Evolutionary conservation across 768 basidiomycete species (phyloP), one percentile per base, ranked within the genome.

Genomic region (Artomyces pyxidatus): DNA sequence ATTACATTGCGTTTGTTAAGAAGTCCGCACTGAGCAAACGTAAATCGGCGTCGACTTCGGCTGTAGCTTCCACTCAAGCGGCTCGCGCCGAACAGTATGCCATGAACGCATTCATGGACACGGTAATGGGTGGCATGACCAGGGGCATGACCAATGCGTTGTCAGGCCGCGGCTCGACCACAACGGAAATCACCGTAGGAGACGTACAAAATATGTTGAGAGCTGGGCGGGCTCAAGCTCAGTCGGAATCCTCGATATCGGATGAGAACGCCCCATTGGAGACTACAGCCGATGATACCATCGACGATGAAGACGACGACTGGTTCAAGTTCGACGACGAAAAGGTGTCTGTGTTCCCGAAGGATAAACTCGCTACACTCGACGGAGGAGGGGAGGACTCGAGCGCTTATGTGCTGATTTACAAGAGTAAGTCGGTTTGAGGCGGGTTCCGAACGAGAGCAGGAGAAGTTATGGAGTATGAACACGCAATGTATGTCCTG

Each of bases 251-350:
- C 29, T n/a, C 28, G 11, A n/a, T n/a, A n/a, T n/a, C n/a, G n/a
- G n/a, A n/a, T n/a, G n/a, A n/a, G n/a, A n/a, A n/a, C n/a, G 54
- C 30, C 11, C 25, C 45, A 5, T 17, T 35, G 32, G 57, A 43
- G 35, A n/a, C n/a, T n/a, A n/a, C n/a, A 42, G 45, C 21, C 44
- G 35, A 14, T 40, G 45, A 30, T 29, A 48, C 55, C 7, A 42
- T 56, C 30, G 61, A 77, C 35, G 80, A 83, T 42, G 80, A 81
- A 39, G 82, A 89, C 42, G 84, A 87, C 53, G 85, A 86, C 61
- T 88, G 95, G 95, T 89, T 86, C 71, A 95, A 94, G 68, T 97
- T 94, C 60, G 95, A 97, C 59, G 93, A 97, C 57, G 91, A 95
- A 55, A 95, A 91, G 68, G 94, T 90, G 32, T 85, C 89, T 16